Conservation (phyloP, 116 monocot genomes). For the Cymodocea nodosa region DNA sequence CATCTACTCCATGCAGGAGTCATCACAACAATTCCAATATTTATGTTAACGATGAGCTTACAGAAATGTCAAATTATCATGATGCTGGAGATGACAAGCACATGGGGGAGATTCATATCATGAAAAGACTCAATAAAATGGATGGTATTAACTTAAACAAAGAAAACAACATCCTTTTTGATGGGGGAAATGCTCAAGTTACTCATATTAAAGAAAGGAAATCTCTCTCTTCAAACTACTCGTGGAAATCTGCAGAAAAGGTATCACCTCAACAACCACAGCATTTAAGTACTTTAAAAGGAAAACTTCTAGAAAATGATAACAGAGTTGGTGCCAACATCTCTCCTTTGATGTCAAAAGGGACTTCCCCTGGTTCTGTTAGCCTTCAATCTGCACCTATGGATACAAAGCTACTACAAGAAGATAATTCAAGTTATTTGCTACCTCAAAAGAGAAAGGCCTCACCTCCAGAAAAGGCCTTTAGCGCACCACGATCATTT, state of each 20-base stretch:
- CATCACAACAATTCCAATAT: conserved; percentile 3
- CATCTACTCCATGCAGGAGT: conserved; percentile 22
- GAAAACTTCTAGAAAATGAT: conserved; percentile 2
- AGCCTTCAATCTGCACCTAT: conserved; percentile 6
- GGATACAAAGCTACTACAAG: neutral
- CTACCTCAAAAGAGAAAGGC: conserved; percentile 28
- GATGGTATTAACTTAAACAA: conserved; percentile 7
- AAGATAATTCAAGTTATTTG: conserved; percentile 3
- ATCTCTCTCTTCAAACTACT: conserved; percentile 18
- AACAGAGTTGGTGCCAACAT: conserved; percentile 1
- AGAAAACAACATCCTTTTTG: conserved; percentile 3
- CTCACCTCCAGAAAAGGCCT: conserved; percentile 3
- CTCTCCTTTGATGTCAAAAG: conserved; percentile 3
- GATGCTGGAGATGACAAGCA: neutral
- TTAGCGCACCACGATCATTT: conserved; percentile 8
- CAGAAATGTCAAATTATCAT: neutral
- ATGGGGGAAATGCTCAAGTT: neutral
- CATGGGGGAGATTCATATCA: neutral
- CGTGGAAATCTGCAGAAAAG: conserved; percentile 23
- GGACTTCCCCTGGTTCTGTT: conserved; percentile 7
- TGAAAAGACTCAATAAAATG: neutral
- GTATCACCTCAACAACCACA: conserved; percentile 13
- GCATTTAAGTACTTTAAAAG: neutral
- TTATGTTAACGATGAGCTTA: conserved; percentile 4
- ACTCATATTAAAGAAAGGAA: conserved; percentile 13